Evolutionary conservation across 139 green algal genomes (phyloP), one percentile per base, ranked within the genome.

Genomic region (Nannochloris sp.): DNA sequence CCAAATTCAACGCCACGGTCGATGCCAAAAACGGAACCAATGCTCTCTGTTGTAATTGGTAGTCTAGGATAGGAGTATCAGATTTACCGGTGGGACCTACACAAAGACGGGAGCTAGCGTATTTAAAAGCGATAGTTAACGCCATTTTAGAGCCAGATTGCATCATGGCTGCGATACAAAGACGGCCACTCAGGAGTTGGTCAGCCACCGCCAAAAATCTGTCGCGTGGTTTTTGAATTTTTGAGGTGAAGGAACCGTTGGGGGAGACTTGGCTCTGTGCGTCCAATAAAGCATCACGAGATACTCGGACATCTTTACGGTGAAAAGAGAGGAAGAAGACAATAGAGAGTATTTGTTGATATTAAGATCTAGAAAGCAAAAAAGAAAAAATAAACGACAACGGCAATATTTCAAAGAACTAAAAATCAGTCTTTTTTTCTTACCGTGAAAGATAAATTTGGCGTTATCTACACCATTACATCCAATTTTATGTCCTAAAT

Each of bases 101-200:
- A 54, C 72, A 84, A 53, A 96, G 77, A 38, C 90, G 81, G 7
- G 75, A 83, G 35, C 69, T 72, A 2, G 89, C 83, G 75, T 97
- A 97, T 31, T 76, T 54, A 38, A 83, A 57, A 29, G 77, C 80
- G 2, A 89, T 70, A 4, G 71, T 71, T 23, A 89, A 65, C 2
- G 82, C 64, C 64, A 89, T 57, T 73, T 96, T 96, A 67, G 70
- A 75, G 34, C 74, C 85, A 51, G 65, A 80, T 78, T 90, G 86
- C 81, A 91, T 89, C 85, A 96, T 95, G 51, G 60, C 73, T 23
- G 90, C 90, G 61, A 97, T 97, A 69, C 90, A 97, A 47, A 97
- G 67, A 12, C 90, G 81, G 10, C 90, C 90, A 54, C 73, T 87
- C 35, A 96, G 79, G 71, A 97, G 80, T 85, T 95, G 88, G 75